phyloP scores from a whole-genome alignment of 2,329 filamentous ascomycete genomes.

The Colletotrichum sp. region DNA sequence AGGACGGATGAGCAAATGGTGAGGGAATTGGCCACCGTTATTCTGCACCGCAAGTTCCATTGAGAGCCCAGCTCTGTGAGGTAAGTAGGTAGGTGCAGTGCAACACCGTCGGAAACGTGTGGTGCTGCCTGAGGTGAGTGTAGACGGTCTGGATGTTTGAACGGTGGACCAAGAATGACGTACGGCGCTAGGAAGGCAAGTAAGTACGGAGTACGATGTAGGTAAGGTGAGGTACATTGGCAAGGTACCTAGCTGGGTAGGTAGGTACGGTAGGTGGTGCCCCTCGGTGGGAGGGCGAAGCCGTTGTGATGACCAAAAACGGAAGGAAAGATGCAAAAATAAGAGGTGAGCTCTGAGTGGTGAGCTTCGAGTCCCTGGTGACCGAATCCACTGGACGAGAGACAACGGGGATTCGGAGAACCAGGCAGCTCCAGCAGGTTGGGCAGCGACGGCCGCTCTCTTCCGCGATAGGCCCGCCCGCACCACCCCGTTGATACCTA shows the following conservation, averaged over 20 bases:
- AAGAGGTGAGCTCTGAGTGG: slow-evolving; percentile 14
- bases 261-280: not conserved
- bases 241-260: not conserved
- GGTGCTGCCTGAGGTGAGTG: not conserved
- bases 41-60: not conserved
- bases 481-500: slow-evolving; percentile 9
- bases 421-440: slow-evolving; percentile 16
- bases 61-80: not conserved
- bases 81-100: not conserved
- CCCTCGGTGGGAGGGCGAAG: not conserved
- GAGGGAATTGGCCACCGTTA: slow-evolving; percentile 51
- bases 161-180: not conserved
- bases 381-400: slow-evolving; percentile 15
- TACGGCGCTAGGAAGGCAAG: not conserved
- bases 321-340: slow-evolving; percentile 14
- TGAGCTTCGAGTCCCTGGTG: slow-evolving; percentile 4
- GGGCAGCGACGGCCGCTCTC: slow-evolving; percentile 23
- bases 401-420: not conserved
- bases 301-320: slow-evolving; percentile 13
- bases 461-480: slow-evolving; percentile 9
- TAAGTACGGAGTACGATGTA: not conserved
- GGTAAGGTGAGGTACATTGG: not conserved
- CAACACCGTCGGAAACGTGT: not conserved
- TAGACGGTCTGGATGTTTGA: not conserved
- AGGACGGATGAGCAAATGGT: slow-evolving; percentile 63